Conservation (phyloP, 805 yeast genomes). For the Candida taoyuanica region DNA sequence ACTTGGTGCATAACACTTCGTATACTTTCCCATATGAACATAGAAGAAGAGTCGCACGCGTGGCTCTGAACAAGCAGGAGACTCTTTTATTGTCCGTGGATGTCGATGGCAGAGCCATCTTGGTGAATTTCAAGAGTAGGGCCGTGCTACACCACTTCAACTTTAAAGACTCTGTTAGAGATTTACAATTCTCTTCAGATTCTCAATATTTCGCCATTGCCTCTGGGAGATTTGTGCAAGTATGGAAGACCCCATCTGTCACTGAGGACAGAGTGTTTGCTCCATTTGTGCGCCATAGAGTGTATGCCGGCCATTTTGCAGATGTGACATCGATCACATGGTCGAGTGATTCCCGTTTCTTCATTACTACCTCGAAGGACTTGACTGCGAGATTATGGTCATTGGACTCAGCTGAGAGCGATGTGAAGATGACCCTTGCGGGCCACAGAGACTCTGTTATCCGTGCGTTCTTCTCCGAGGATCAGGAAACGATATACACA, state of each 20-base stretch:
- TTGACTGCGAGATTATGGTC: constrained; percentile 85
- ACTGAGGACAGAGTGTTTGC: constrained; percentile 90
- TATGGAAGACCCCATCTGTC: constrained; percentile 86
- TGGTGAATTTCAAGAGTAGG: constrained; percentile 78
- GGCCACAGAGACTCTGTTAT: constrained; percentile 91
- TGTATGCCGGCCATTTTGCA: constrained; percentile 89
- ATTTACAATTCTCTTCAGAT: constrained; percentile 81
- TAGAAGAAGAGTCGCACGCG: constrained; percentile 70
- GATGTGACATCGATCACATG: constrained; percentile 76
- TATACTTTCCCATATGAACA: constrained; percentile 92
- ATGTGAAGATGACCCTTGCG: constrained; percentile 78
- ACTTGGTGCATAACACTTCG: constrained; percentile 75
- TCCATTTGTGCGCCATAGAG: constrained; percentile 87
- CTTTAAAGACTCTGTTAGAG: constrained; percentile 73
- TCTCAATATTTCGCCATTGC: constrained; percentile 87
- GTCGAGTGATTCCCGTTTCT: constrained; percentile 88
- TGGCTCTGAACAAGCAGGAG: constrained; percentile 81
- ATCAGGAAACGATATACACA: constrained; percentile 88
- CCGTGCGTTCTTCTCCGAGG: constrained; percentile 79
- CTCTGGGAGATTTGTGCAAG: constrained; percentile 74
- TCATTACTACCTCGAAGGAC: constrained; percentile 84
- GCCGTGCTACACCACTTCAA: constrained; percentile 92
- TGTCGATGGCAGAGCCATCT: constrained; percentile 86
- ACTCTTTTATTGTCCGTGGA: constrained; percentile 81
- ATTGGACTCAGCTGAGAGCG: constrained; percentile 60